Evolutionary conservation across 139 green algal genomes (phyloP), one percentile per base, ranked within the genome.

Genomic region (Haematococcus sp.): DNA sequence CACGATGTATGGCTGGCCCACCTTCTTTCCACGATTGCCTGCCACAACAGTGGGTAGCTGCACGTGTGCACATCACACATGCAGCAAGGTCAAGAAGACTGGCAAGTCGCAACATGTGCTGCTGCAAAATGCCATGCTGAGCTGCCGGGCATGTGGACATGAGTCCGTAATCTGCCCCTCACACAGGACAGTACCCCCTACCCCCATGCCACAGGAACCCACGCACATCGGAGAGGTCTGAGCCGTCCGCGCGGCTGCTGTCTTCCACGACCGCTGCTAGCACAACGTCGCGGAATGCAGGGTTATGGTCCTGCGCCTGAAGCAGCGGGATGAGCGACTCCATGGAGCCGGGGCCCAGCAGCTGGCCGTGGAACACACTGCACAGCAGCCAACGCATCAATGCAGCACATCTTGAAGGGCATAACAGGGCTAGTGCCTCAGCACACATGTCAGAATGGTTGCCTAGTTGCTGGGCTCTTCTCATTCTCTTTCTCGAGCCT

Each of bases 321-420:
- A 81, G 71, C 70, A 85, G 59, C 15, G 70, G 75, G 34, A 85
- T 60, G 32, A 85, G 70, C n/a, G 64, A 65, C 35, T 81, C 70
- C 59, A 81, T 49, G 52, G 74, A 68, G 31, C 55, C 32, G 1
- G 19, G 49, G 20, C 40, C 43, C 17, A 54, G 30, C 46, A 81
- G 52, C 51, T 68, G 54, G 33, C 54, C 69, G 19, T 31, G 52
- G 27, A 19, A 13, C 16, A 51, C 23, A 15, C 52, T 74, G 52
- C 66, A 73, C 40, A 49, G 11, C 40, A 49, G 7, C 7, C 7
- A 49, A 49, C 40, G 40, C 40, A 49, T 70, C 63, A 22, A 70
- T 51, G 32, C 30, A n/a, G 32, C 46, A 22, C 46, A 27, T 11
- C 9, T 22, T 54, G 46, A 23, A 23, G 46, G 17, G 46, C 46